These are phyloP conservation scores for Hortiboletus campestris DNA, from an alignment of 768 basidiomycete genomes.

Conservation along the genomic window DNA sequence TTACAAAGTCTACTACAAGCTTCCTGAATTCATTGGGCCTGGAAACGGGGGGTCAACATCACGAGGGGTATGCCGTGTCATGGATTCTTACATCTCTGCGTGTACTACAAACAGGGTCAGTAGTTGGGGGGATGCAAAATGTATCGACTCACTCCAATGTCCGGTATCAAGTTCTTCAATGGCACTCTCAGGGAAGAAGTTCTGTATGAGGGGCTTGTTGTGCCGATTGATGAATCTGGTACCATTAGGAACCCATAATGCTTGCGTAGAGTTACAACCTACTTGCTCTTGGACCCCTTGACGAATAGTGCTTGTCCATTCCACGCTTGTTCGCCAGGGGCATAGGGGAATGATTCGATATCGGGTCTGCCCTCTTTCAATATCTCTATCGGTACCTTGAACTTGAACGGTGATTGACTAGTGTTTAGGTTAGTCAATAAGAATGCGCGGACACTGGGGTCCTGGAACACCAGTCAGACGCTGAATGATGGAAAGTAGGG, in stretches of 20 bases:
- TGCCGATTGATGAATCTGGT: slow-evolving; percentile 70
- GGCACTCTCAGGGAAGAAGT: slow-evolving; percentile 71
- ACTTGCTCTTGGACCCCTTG: slow-evolving; percentile 79
- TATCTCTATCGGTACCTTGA: slow-evolving; percentile 72
- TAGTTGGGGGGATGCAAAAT: neutral
- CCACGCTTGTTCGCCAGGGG: slow-evolving; percentile 51
- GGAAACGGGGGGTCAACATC: neutral
- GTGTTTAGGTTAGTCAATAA: slow-evolving; percentile 75
- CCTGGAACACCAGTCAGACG: slow-evolving; percentile 44
- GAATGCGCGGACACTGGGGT: slow-evolving; percentile 73
- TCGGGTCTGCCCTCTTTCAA: slow-evolving; percentile 57
- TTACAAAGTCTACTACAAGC: slow-evolving; percentile 30
- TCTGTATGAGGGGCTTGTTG: slow-evolving; percentile 57
- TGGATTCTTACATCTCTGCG: slow-evolving; percentile 57
- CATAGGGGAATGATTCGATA: slow-evolving; percentile 81
- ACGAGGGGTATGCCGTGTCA: neutral
- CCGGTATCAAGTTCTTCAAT: slow-evolving; percentile 68
- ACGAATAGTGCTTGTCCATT: slow-evolving; percentile 66
- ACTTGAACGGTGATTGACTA: slow-evolving; percentile 45
- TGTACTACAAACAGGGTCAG: slow-evolving; percentile 53
- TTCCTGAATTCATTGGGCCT: slow-evolving; percentile 60
- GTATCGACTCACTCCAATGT: slow-evolving; percentile 73
- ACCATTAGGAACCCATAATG: neutral
- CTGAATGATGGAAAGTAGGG: no score
- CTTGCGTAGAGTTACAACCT: slow-evolving; percentile 21